Evolutionary conservation across 2,329 filamentous ascomycete genomes (phyloP).

Genomic region (Juglanconis sp.): DNA sequence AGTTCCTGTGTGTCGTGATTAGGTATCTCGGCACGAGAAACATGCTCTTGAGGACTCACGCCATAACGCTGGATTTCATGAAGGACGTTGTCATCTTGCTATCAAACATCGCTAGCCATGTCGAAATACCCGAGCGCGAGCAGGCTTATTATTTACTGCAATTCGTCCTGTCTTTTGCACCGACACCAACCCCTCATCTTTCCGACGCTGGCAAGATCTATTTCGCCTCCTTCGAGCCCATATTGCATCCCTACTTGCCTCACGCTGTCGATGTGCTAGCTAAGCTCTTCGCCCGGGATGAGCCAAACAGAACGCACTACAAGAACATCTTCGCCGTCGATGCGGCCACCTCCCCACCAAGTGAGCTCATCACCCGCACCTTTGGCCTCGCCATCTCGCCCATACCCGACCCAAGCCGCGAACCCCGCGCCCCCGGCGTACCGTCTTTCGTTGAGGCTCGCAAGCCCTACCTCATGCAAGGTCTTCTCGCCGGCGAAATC

Average conservation of each 20-base stretch:
- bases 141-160: slow-evolving; percentile 83
- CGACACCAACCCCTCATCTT: slow-evolving; percentile 65
- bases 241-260: slow-evolving; percentile 81
- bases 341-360: slow-evolving; percentile 58
- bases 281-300: slow-evolving; percentile 87
- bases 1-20: slow-evolving; percentile 79
- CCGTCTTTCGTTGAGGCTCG: slow-evolving; percentile 73
- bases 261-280: slow-evolving; percentile 86
- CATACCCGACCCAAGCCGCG: slow-evolving; percentile 64
- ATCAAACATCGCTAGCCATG: slow-evolving; percentile 78
- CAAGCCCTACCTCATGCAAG: slow-evolving; percentile 89
- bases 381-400: slow-evolving; percentile 86
- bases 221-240: slow-evolving; percentile 78
- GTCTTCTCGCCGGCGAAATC: slow-evolving; percentile 85
- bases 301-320: slow-evolving; percentile 85
- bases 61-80: slow-evolving; percentile 93
- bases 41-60: slow-evolving; percentile 76
- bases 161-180: slow-evolving; percentile 87
- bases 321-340: slow-evolving; percentile 77
- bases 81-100: slow-evolving; percentile 88
- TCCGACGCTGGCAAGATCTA: slow-evolving; percentile 52
- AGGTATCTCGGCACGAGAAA: slow-evolving; percentile 85
- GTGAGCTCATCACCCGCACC: slow-evolving; percentile 79
- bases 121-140: slow-evolving; percentile 81
- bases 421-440: slow-evolving; percentile 56